phyloP scores from a whole-genome alignment of 805 yeast genomes.

The Ogataea nitratoaversa region DNA sequence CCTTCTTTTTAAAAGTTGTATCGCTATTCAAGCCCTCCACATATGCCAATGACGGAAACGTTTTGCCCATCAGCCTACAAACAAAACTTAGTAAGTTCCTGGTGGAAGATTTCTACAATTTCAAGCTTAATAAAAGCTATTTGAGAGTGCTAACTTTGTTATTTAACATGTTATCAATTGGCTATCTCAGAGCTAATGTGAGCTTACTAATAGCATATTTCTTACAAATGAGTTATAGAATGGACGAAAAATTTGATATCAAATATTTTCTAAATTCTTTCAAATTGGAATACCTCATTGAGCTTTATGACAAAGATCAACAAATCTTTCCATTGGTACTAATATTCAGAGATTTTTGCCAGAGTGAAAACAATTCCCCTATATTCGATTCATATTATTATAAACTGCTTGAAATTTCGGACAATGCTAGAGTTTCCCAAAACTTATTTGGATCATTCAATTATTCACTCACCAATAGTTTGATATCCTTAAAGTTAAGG shows the following conservation, averaged over 20 bases:
- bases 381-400: slow-evolving; percentile 19
- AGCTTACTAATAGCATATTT: slow-evolving; percentile 18
- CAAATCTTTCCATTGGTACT: slow-evolving; percentile 14
- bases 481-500: slow-evolving; percentile 10
- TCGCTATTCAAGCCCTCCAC: slow-evolving; percentile 19
- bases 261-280: slow-evolving; percentile 19
- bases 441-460: slow-evolving; percentile 15
- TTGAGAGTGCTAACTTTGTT: slow-evolving; percentile 20
- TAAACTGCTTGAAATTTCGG: slow-evolving; percentile 11
- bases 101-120: slow-evolving; percentile 18
- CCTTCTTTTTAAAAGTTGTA: slow-evolving; percentile 17
- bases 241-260: slow-evolving; percentile 18
- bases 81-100: slow-evolving; percentile 18
- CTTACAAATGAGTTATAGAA: slow-evolving; percentile 11
- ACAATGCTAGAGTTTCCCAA: slow-evolving; percentile 5
- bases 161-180: slow-evolving; percentile 25
- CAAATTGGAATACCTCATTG: slow-evolving; percentile 19
- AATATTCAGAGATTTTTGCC: slow-evolving; percentile 12
- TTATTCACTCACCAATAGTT: slow-evolving; percentile 2
- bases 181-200: slow-evolving; percentile 22
- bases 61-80: slow-evolving; percentile 18
- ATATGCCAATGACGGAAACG: slow-evolving; percentile 18
- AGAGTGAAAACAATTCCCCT: slow-evolving; percentile 6
- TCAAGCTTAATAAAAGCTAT: slow-evolving; percentile 17
- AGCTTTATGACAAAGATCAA: slow-evolving; percentile 17